phyloP scores from a whole-genome alignment of 768 basidiomycete genomes.

The Rhodocollybia butyracea region DNA sequence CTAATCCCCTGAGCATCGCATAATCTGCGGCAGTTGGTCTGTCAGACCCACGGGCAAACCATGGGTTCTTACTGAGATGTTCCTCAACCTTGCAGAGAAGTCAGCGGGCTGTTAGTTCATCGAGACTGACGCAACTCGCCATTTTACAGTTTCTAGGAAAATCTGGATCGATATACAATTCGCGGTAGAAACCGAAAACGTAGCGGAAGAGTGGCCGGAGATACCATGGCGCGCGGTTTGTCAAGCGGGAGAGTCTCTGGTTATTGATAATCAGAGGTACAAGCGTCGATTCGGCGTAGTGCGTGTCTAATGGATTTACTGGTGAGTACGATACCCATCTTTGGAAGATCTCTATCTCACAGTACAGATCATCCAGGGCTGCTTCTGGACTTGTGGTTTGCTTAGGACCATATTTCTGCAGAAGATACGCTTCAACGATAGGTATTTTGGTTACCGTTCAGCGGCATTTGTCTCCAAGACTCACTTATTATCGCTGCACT shows the following conservation, averaged over 20 bases:
- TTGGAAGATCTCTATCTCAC: conserved; percentile 15
- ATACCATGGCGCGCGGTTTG: conserved; percentile 2
- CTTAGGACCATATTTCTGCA: conserved; percentile 35
- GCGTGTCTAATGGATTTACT: conserved; percentile 23
- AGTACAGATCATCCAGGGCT: conserved; percentile 33
- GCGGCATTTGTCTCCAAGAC: not conserved
- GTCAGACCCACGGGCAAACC: conserved; percentile 6
- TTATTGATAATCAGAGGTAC: conserved; percentile 33
- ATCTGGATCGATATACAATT: conserved; percentile 4
- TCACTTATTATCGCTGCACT: conserved; percentile 42
- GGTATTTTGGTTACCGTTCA: conserved; percentile 6
- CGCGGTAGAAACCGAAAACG: not conserved
- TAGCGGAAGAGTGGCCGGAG: conserved; percentile 1
- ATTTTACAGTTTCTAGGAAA: not conserved
- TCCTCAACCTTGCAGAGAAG: conserved; percentile 11
- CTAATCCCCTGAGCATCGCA: conserved; percentile 1
- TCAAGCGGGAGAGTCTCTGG: not conserved
- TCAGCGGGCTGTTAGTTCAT: conserved; percentile 9
- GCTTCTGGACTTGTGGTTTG: conserved; percentile 21
- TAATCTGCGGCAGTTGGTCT: conserved; percentile 4
- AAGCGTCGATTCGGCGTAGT: conserved; percentile 40
- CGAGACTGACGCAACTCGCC: not conserved
- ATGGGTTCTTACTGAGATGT: conserved; percentile 4
- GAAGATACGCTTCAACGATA: conserved; percentile 34
- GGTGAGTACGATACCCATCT: not conserved